phyloP scores from a whole-genome alignment of 441 rosid species.

The Kokia cookei region DNA sequence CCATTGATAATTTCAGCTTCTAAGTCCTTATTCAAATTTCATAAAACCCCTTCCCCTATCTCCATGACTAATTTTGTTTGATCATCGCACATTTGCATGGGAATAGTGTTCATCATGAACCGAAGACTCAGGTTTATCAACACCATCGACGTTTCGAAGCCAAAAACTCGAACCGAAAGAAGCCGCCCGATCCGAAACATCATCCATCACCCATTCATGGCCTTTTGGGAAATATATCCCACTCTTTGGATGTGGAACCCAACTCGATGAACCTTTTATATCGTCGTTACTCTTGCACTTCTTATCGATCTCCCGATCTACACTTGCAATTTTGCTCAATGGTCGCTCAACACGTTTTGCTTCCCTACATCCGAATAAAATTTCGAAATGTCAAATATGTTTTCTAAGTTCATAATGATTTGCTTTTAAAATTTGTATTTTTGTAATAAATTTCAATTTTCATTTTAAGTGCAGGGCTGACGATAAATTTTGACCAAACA shows the following conservation, averaged over 20 bases:
- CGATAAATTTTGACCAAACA: too few relatives aligned
- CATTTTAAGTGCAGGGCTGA: too few relatives aligned
- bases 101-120: not conserved
- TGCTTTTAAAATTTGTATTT: too few relatives aligned
- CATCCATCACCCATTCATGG: conserved; percentile 64
- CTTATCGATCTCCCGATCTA: not conserved
- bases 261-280: conserved; percentile 2
- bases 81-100: not conserved
- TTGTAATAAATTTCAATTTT: too few relatives aligned
- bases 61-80: not conserved
- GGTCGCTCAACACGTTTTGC: not conserved
- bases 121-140: conserved; percentile 34
- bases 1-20: not conserved
- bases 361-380: conserved; percentile 8
- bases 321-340: not conserved
- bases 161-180: conserved; percentile 43
- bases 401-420: too few relatives aligned
- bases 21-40: not conserved
- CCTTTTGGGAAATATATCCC: conserved; percentile 74
- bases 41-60: not conserved
- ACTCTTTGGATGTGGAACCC: conserved; percentile 83
- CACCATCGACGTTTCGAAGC: conserved; percentile 61
- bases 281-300: not conserved
- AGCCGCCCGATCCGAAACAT: conserved; percentile 51
- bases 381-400: too few relatives aligned